Conservation (phyloP, 305 asterid species). For the Galium porrigens region DNA sequence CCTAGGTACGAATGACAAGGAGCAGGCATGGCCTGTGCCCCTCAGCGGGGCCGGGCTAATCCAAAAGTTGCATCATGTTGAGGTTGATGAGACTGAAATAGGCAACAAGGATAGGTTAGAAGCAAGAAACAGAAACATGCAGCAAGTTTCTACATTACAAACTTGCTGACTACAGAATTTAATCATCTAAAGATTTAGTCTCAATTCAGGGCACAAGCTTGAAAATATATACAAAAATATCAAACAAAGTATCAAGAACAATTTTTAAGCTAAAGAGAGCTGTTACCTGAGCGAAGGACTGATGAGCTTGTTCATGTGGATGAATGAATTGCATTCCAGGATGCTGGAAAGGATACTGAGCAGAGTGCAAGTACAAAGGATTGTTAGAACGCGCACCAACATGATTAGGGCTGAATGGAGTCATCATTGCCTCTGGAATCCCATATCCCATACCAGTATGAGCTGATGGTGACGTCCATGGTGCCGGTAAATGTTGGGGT, state of each 20-base stretch:
- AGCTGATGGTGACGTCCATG: constrained; percentile 55
- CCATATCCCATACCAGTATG: constrained; percentile 70
- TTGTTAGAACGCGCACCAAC: constrained; percentile 45
- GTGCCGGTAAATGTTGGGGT: constrained; percentile 65
- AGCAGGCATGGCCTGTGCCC: constrained; percentile 99
- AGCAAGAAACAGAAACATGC: no score
- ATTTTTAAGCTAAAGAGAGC: neutral
- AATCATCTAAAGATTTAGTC: neutral
- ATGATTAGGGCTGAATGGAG: constrained; percentile 65
- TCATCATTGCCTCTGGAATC: constrained; percentile 55
- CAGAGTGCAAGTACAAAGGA: constrained; percentile 52
- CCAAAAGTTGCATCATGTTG: constrained; percentile 74
- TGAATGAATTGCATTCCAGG: constrained; percentile 67
- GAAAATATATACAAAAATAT: neutral
- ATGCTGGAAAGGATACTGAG: constrained; percentile 74
- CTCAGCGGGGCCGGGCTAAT: constrained; percentile 99
- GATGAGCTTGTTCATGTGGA: constrained; percentile 73
- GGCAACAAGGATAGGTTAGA: neutral
- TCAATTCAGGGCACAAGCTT: neutral
- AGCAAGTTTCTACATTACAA: no score
- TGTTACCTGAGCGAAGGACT: constrained; percentile 66
- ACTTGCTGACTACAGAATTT: neutral
- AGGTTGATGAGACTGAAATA: constrained; percentile 66
- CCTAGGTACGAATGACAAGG: constrained; percentile 32
- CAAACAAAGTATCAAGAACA: neutral